These are phyloP conservation scores for Xylariaceae sp. DNA, from an alignment of 2,329 filamentous ascomycete genomes.

Conservation along the genomic window DNA sequence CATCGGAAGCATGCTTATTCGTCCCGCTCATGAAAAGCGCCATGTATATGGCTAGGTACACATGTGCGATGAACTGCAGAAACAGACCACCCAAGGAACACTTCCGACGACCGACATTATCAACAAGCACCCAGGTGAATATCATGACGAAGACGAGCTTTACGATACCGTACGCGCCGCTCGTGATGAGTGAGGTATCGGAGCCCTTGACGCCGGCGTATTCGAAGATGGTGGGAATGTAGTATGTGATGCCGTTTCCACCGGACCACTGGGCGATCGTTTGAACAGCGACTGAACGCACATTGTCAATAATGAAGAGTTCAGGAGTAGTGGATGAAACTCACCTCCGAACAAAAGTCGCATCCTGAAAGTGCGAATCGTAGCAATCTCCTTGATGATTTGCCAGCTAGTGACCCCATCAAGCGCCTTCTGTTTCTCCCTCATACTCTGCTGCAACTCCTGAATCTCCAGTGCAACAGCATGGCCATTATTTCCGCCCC, in stretches of 20 bases:
- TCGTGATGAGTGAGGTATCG: conserved; percentile 55
- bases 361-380: background rate
- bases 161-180: conserved; percentile 62
- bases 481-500: no score
- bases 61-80: conserved; percentile 60
- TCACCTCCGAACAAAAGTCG: no score
- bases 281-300: background rate
- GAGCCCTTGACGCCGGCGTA: conserved; percentile 57
- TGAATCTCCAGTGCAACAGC: no score
- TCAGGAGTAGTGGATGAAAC: no score
- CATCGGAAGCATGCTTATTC: conserved; percentile 49
- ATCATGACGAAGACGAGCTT: conserved; percentile 59
- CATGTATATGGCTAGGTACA: conserved; percentile 61
- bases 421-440: no score
- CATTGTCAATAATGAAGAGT: no score
- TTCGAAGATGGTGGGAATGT: conserved; percentile 60
- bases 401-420: conserved; percentile 44
- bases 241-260: conserved; percentile 68
- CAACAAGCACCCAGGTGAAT: conserved; percentile 61
- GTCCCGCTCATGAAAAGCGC: conserved; percentile 40
- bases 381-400: background rate
- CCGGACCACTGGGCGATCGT: conserved; percentile 39
- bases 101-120: conserved; percentile 56
- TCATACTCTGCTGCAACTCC: no score
- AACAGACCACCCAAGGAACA: conserved; percentile 55